Base-by-base conservation (phyloP, 768 basidiomycete genomes). In the Cytidiella melzeri region DNA sequence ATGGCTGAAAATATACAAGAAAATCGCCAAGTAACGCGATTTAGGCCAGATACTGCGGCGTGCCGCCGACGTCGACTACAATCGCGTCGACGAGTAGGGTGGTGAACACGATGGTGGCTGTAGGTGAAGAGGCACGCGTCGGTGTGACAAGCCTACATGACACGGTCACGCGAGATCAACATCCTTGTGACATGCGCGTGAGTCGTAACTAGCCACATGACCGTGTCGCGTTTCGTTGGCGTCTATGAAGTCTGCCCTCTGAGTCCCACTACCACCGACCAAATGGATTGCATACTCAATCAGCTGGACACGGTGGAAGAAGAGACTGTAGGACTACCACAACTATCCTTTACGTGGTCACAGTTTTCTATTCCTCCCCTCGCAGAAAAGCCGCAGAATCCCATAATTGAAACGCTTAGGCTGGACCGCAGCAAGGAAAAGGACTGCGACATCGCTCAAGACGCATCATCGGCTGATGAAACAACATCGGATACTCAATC, bases 321-420 rank as follows among this genome's bases (percentile, higher is more conserved):
- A 38, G 13, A 34, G 11, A 43, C 37, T 34, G 25, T 49, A 11
- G 4, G 10, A 1, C 21, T 53, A 3, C 20, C 37, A 41, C 13
- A 51, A 7, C 48, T 59, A 5, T 54, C 56, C 3, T 55, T 55
- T 5, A 18, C 63, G 5, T 38, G 48, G 3, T 55, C 61, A 0
- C 63, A 52, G 12, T 88, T 89, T 63, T 80, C 75, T 48, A 69
- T 87, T n/a, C 82, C 85, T 9, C 64, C 56, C n/a, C 65, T 91
- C 40, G 67, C 72, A n/a, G 76, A 88, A 51, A 79, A 76, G 54
- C 87, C 87, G 2, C 87, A 89, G 60, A 82, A 91, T 61, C 87
- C 87, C 2, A 87, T 89, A 54, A 68, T 89, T 63, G 80, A 84
- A 38, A 66, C 72, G 15, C 53, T 87, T 20, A 72, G 71, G 26